A percentile compares a stretch with the other conserved stretches of the same genome.
Evolutionary conservation across 2,329 filamentous ascomycete species (phyloP).

Genomic region (Mycosphaerella sp.): DNA sequence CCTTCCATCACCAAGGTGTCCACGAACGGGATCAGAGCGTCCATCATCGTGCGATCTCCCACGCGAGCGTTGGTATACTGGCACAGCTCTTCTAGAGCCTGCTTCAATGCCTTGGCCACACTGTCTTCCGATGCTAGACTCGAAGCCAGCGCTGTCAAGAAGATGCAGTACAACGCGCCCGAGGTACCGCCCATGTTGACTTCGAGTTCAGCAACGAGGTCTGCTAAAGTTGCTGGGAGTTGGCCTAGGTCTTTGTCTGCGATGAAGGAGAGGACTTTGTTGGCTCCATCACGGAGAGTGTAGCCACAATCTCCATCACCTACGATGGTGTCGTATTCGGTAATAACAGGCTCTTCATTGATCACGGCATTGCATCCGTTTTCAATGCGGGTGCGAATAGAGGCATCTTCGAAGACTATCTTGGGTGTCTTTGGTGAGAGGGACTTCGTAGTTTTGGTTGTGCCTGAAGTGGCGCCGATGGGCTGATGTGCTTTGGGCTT

Average conservation of each 20-base stretch:
- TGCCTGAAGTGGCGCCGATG: slow-evolving; percentile 5
- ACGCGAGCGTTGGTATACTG: slow-evolving; percentile 32
- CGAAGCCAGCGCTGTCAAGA: slow-evolving; percentile 30
- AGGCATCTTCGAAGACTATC: slow-evolving; percentile 28
- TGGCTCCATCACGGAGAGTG: slow-evolving; percentile 33
- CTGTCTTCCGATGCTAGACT: slow-evolving; percentile 22
- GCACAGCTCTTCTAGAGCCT: slow-evolving; percentile 28
- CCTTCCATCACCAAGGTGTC: slow-evolving; percentile 24
- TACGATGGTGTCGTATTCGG: slow-evolving; percentile 35
- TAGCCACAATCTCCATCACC: slow-evolving; percentile 36
- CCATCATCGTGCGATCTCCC: slow-evolving; percentile 35
- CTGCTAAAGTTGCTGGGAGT: slow-evolving; percentile 25
- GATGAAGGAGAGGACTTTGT: slow-evolving; percentile 33
- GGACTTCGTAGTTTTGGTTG: slow-evolving; percentile 6
- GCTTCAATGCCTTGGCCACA: slow-evolving; percentile 24
- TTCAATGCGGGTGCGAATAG: slow-evolving; percentile 27
- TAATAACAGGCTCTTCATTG: slow-evolving; percentile 32
- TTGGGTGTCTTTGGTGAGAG: slow-evolving; percentile 16
- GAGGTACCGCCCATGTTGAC: slow-evolving; percentile 35
- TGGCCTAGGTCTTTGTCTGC: slow-evolving; percentile 25
- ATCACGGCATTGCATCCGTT: slow-evolving; percentile 33
- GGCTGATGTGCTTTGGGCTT: slow-evolving; percentile 20
- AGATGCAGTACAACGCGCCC: slow-evolving; percentile 35
- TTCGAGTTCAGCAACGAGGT: slow-evolving; percentile 32
- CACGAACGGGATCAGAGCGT: slow-evolving; percentile 34